Base-by-base conservation (phyloP, 1,284 basidiomycete species). In the Papiliotrema laurentii region DNA sequence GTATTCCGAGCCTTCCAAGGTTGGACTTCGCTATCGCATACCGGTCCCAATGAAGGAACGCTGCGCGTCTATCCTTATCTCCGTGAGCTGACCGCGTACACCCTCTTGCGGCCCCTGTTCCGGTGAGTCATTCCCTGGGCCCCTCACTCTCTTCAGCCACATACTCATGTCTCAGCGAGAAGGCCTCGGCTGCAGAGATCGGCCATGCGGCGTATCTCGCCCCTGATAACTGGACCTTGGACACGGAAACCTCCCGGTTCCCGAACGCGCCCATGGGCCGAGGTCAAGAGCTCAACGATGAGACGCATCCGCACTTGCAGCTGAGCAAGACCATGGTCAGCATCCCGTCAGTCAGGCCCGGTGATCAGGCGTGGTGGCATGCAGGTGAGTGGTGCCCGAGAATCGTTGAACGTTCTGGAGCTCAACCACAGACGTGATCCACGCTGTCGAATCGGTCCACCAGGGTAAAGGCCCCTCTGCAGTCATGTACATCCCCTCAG, bases 341-440 rank as follows among this genome's bases (percentile, higher is more conserved):
- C 2, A 76, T 86, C 9, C 86, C 86, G 0, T 78, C 77, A 51
- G 86, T 89, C 9, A 75, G 77, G 33, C 85, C 87, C 0, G 87
- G 87, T 0, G 85, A 89, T 65, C 83, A 85, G 61, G 83, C 86
- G 0, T 85, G 83, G 59, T 89, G 88, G 88, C 89, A 90, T 66
- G 86, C 84, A 60, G 85, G 67, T 68, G 47, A 51, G 64, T 60
- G 18, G n/a, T n/a, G n/a, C n/a, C n/a, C n/a, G n/a, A n/a, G n/a
- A n/a, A n/a, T n/a, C n/a, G n/a, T n/a, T n/a, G n/a, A n/a, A n/a
- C n/a, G n/a, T n/a, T n/a, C n/a, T n/a, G n/a, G n/a, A n/a, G n/a
- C n/a, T n/a, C n/a, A n/a, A n/a, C n/a, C n/a, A 80, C 50, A 78
- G 84, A 88, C 64, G 74, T 78, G 24, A 79, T 88, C 9, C 87